Evolutionary conservation across 1,139 yeast species (phyloP), one percentile per base, ranked within the genome.

Genomic region (Geotrichum candidum): DNA sequence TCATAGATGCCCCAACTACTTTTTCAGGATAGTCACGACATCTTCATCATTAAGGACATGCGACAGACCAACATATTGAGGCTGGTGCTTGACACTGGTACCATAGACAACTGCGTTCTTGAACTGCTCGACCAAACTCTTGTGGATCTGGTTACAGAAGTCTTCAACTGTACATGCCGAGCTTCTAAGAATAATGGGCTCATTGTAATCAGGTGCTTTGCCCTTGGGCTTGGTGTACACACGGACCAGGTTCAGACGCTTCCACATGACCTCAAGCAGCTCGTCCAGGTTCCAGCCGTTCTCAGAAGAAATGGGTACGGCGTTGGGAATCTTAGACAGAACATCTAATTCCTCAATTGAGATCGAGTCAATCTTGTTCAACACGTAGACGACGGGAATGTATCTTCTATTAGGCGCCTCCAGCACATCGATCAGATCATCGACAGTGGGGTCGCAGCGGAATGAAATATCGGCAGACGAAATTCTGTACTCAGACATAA

Each of bases 161-260:
- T 94, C 98, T 74, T 89, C 97, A 57, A 94, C 96, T 0, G 96
- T 78, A 73, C 94, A 86, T 66, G 88, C 84, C 67, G 86, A 92
- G 63, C 82, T 84, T 72, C 96, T 83, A 72, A 94, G 79, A 63
- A 94, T 98, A 65, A 94, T 95, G 1, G 99, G 99, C 70, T 94
- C 97, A 54, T 81, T 81, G 74, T 92, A 95, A 75, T 95, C 99
- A 4, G 99, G 99, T 69, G 87, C 80, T 68, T 81, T 84, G 38
- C 99, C 99, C 80, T 91, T 94, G 58, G 99, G 99, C 73, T 94
- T 94, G 10, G 99, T 94, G 77, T 92, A 94, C 18, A 94, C 97
- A 72, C 99, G 84, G 25, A 92, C 98, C 74, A 94, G 80, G 68
- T 89, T 86, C 70, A 94, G 82, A 71, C 87, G 84, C 58, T 85